Evolutionary conservation across 208 protist genomes (phyloP).

Genomic region (Trypanosoma brucei): DNA sequence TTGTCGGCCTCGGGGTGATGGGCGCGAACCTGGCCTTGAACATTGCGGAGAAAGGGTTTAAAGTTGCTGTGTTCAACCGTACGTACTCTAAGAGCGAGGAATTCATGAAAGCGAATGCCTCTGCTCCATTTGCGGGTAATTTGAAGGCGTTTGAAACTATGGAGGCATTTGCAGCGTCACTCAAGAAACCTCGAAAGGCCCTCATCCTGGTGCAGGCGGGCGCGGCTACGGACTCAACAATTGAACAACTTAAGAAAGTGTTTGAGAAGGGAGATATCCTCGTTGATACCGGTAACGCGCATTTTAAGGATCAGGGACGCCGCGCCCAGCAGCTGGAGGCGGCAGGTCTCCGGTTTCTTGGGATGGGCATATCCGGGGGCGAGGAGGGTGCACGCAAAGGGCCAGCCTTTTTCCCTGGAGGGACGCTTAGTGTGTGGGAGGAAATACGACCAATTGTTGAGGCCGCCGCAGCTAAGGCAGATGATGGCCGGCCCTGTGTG

Average conservation of each 20-base stretch:
- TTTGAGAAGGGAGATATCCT: slow-evolving; percentile 92
- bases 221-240: slow-evolving; percentile 92
- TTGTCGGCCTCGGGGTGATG: slow-evolving; percentile 99
- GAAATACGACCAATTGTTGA: slow-evolving; percentile 94
- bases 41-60: slow-evolving; percentile 95
- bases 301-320: slow-evolving; percentile 93
- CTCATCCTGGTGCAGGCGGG: slow-evolving; percentile 97
- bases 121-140: slow-evolving; percentile 47
- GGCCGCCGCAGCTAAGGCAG: slow-evolving; percentile 93
- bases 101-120: slow-evolving; percentile 75
- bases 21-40: slow-evolving; percentile 98
- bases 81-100: slow-evolving; percentile 79
- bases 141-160: slow-evolving; percentile 75
- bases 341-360: slow-evolving; percentile 90
- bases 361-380: slow-evolving; percentile 98
- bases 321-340: slow-evolving; percentile 81
- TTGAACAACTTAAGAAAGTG: slow-evolving; percentile 83
- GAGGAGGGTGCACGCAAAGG: slow-evolving; percentile 98
- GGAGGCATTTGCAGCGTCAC: slow-evolving; percentile 61
- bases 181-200: slow-evolving; percentile 92
- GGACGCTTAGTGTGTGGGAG: slow-evolving; percentile 89
- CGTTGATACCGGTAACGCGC: slow-evolving; percentile 95
- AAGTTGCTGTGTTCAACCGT: slow-evolving; percentile 93
- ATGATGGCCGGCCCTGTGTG: slow-evolving; percentile 90
- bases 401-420: slow-evolving; percentile 98